Evolutionary conservation across 2,329 filamentous ascomycete genomes (phyloP).

Genomic region (Thielaviopsis cerberus): DNA sequence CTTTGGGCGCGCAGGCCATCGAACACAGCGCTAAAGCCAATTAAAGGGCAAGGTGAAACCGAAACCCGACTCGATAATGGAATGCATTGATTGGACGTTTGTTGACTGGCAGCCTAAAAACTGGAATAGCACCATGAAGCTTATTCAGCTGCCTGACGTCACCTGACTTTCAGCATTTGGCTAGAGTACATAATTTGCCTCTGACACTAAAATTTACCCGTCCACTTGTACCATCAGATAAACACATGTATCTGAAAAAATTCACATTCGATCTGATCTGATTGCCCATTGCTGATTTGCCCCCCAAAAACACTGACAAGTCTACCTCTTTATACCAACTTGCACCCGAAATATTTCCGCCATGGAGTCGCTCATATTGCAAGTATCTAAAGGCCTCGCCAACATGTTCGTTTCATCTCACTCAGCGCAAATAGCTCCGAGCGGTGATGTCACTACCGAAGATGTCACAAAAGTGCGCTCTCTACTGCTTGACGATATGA

Average conservation of each 20-base stretch:
- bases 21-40: neutral
- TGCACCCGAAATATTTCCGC: no score
- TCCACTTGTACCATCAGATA: no score
- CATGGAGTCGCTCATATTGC: neutral
- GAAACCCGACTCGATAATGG: neutral
- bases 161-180: neutral
- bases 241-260: no score
- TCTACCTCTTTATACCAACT: no score
- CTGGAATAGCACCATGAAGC: no score
- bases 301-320: no score
- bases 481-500: conserved; percentile 25
- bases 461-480: conserved; percentile 33
- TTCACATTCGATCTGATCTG: no score
- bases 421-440: neutral
- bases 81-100: neutral
- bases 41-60: neutral
- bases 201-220: neutral
- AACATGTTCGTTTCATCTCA: neutral
- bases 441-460: neutral
- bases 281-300: no score
- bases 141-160: neutral
- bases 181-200: neutral
- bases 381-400: neutral
- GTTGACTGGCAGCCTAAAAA: no score
- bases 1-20: neutral